These are phyloP conservation scores for Diaporthe sp. DNA, from an alignment of 2,329 filamentous ascomycete species.

Conservation along the genomic window DNA sequence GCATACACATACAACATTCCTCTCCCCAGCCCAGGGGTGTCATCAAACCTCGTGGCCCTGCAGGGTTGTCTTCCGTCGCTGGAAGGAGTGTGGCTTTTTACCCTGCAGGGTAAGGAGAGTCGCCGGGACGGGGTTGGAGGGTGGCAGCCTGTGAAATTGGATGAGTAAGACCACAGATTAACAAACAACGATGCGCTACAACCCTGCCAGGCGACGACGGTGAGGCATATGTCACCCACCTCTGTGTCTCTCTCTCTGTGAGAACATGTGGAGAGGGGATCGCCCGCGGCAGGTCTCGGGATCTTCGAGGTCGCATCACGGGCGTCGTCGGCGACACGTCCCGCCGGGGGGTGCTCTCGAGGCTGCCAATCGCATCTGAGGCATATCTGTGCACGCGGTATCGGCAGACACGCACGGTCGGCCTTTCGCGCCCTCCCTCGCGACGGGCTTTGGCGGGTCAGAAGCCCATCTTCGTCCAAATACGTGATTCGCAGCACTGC, in stretches of 20 bases:
- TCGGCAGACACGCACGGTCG: background rate
- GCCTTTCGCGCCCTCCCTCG: slow-evolving; percentile 6
- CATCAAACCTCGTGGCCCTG: slow-evolving; percentile 18
- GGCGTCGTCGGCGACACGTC: slow-evolving; percentile 22
- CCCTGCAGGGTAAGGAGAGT: background rate
- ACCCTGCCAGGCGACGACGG: slow-evolving; percentile 15
- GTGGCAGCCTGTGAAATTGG: slow-evolving; percentile 6
- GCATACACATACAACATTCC: background rate
- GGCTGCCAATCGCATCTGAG: slow-evolving; percentile 26
- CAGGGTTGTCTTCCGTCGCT: slow-evolving; percentile 4
- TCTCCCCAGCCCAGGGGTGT: background rate
- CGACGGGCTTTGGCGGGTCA: background rate
- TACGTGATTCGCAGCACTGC: background rate
- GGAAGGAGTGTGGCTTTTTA: slow-evolving; percentile 9
- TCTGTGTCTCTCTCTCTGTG: background rate
- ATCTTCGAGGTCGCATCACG: slow-evolving; percentile 19
- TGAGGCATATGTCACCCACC: background rate
- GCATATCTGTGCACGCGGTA: background rate
- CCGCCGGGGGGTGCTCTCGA: background rate
- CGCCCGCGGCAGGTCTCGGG: slow-evolving; percentile 20
- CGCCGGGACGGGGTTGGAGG: background rate
- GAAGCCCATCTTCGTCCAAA: background rate
- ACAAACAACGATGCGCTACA: background rate
- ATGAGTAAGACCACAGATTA: slow-evolving; percentile 28
- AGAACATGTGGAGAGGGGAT: background rate